Percentiles rank a stretch among this genome's conserved stretches.
phyloP scores from a whole-genome alignment of 2,329 filamentous ascomycete species.

The Cladosporium colombiae region DNA sequence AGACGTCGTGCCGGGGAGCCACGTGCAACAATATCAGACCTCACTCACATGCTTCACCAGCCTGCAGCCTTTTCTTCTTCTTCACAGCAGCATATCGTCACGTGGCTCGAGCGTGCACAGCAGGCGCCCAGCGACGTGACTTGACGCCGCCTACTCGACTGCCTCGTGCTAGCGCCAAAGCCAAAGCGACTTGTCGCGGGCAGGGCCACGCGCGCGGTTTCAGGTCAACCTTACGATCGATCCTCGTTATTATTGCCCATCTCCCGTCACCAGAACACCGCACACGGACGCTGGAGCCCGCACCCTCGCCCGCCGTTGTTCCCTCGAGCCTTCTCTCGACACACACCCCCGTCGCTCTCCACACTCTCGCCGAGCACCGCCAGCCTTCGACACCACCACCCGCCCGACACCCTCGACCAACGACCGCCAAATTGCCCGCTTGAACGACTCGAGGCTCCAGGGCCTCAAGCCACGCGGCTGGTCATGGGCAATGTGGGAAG shows the following conservation, averaged over 20 bases:
- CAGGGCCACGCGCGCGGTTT: constrained; percentile 19
- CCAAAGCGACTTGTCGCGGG: constrained; percentile 10
- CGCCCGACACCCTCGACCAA: constrained; percentile 11
- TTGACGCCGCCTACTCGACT: constrained; percentile 1
- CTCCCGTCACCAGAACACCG: not conserved
- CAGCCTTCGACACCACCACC: constrained; percentile 8
- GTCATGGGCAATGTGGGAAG: constrained; percentile 90
- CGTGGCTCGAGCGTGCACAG: not conserved
- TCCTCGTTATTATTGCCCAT: constrained; percentile 15
- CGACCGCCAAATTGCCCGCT: constrained; percentile 27
- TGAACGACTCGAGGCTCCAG: constrained; percentile 24
- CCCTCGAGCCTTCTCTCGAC: not conserved
- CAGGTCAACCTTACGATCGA: constrained; percentile 11
- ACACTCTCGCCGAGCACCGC: not conserved
- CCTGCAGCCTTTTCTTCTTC: not conserved
- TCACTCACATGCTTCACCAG: not conserved
- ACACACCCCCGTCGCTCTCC: constrained; percentile 4
- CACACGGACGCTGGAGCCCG: not conserved
- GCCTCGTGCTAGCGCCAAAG: constrained; percentile 10
- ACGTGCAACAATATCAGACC: not conserved
- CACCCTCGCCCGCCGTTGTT: not conserved
- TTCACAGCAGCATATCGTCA: constrained; percentile 2
- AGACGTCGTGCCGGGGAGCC: not conserved
- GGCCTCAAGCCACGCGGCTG: constrained; percentile 26
- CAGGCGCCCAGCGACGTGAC: constrained; percentile 5